A percentile compares a stretch with the other conserved stretches of the same genome.
Evolutionary conservation across 192 early-diverging fungal species (phyloP).

Genomic region (Coemansia sp.): DNA sequence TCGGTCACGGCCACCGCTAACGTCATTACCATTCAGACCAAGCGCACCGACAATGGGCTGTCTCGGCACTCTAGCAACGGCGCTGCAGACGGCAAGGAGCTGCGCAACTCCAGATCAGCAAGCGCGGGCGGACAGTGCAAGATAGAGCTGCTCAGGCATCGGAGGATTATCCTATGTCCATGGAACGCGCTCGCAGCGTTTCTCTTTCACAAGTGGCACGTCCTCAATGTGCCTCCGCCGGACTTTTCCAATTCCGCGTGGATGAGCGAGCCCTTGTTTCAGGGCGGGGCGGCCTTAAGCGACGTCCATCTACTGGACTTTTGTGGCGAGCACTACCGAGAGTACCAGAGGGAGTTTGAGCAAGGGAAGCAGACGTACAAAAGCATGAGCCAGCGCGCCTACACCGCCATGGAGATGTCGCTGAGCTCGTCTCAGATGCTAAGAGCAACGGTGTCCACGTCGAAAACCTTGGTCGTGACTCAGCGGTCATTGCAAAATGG

Average conservation of each 20-base stretch:
- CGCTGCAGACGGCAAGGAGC: not conserved
- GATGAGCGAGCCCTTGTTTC: slow-evolving; percentile 37
- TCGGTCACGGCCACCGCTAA: not conserved
- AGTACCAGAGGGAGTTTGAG: slow-evolving; percentile 12
- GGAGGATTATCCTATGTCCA: slow-evolving; percentile 30
- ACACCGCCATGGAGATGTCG: not conserved
- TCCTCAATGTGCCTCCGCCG: slow-evolving; percentile 42
- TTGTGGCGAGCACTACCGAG: slow-evolving; percentile 34
- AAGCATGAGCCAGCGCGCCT: slow-evolving; percentile 13
- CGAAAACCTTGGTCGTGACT: slow-evolving; percentile 20
- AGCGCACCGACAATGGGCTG: not conserved
- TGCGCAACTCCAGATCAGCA: not conserved
- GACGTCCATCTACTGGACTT: slow-evolving; percentile 21
- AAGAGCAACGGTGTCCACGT: slow-evolving; percentile 3
- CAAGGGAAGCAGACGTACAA: slow-evolving; percentile 19
- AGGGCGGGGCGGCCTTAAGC: slow-evolving; percentile 1
- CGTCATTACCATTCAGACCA: slow-evolving; percentile 10
- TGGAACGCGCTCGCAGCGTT: slow-evolving; percentile 53
- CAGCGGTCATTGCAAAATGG: slow-evolving; percentile 19
- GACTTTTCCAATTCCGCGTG: slow-evolving; percentile 39
- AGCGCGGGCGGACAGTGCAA: slow-evolving; percentile 7
- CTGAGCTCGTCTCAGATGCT: not conserved
- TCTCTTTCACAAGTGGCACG: slow-evolving; percentile 50
- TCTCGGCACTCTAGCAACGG: not conserved
- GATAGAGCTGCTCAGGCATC: slow-evolving; percentile 36